Evolutionary conservation across 371 early-diverging fungal genomes (phyloP), one percentile per base, ranked within the genome.

Genomic region (Haplosporangium sp.): DNA sequence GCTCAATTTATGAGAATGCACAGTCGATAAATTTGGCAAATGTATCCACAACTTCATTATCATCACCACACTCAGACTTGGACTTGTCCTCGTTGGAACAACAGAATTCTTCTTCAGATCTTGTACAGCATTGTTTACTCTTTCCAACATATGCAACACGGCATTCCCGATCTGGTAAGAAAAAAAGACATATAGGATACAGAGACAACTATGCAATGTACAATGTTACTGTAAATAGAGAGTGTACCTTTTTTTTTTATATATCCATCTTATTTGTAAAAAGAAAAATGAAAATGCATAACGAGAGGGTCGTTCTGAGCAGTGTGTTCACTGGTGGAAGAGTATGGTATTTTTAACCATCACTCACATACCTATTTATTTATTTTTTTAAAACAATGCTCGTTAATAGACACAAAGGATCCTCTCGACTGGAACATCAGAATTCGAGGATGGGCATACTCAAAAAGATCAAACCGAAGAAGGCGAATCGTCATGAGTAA

Each of bases 401-500:
- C 55, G 34, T 10, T 11, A 17, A 13, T 44, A 81, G 82, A 60
- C 8, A 67, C 72, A 50, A 75, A 81, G 48, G 76, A 79, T 39
- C 75, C 71, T 20, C 65, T 67, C 37, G 74, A 81, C 52, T 81
- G 82, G 82, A 75, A 81, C 47, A 72, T 81, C 61, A 61, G 82
- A 13, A 72, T 81, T 35, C 65, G 72, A 35, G 82, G 82, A 61
- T 81, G 82, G 82, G 82, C 82, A 8, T 81, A 69, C 58, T 81
- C 82, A 27, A 75, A 81, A 62, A 50, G 72, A 55, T 75, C 82
- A 11, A 75, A 75, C 39, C 63, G 76, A 11, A 50, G 82, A 20
- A 81, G 72, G n/a, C 75, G 82, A n/a, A 75, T 81, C 35, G 76
- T 69, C 9, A 81, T 81, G 82, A 75, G 82, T 81, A 72, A 38